These are phyloP conservation scores for Cyclotella baltica DNA, from an alignment of 108 stramenopile species.

Conservation along the genomic window DNA sequence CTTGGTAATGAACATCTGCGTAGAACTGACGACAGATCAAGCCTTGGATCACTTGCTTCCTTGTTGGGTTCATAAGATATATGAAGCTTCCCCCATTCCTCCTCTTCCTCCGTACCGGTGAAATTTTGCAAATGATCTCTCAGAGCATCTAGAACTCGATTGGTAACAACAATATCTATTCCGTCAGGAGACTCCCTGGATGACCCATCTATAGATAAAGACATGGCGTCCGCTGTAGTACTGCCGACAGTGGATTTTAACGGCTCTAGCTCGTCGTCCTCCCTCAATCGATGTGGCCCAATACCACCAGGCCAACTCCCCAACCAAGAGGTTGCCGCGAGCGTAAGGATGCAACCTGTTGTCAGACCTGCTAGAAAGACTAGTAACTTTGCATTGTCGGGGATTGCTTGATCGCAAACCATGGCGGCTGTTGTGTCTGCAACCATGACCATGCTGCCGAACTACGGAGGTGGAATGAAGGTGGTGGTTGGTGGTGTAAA, in stretches of 20 bases:
- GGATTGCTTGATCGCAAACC: not conserved
- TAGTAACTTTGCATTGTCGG: not conserved
- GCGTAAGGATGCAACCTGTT: not conserved
- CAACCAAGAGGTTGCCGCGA: not conserved
- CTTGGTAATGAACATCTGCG: not conserved
- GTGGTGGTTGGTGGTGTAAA: no score
- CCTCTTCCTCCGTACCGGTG: not conserved
- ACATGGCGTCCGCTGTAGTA: not conserved
- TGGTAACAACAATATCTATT: not conserved
- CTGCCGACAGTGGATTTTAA: not conserved
- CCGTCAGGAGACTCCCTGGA: not conserved
- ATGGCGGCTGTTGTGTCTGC: not conserved
- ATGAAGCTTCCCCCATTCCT: conserved; percentile 1
- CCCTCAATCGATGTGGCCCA: not conserved
- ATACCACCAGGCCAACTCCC: not conserved
- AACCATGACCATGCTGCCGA: no score
- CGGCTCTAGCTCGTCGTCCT: not conserved
- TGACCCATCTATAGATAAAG: not conserved
- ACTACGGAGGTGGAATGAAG: no score
- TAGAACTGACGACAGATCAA: not conserved
- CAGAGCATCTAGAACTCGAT: not conserved
- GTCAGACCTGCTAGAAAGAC: not conserved
- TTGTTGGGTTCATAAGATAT: not conserved
- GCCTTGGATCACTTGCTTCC: not conserved
- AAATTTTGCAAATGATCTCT: conserved; percentile 8